Conservation (phyloP, 2,329 filamentous ascomycete genomes). For the Pseudogymnoascus sp. region DNA sequence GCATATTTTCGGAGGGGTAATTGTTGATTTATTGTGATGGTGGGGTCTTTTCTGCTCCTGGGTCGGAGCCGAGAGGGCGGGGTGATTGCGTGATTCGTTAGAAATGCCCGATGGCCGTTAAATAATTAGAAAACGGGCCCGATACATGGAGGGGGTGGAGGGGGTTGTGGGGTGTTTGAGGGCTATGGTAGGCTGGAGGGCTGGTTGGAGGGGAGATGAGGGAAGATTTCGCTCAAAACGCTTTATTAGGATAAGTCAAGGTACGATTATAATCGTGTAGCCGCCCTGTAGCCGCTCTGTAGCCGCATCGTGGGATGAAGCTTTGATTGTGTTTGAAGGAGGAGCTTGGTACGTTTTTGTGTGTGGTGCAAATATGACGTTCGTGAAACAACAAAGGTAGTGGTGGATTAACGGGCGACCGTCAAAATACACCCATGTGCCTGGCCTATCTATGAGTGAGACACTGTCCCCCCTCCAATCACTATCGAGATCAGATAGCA, state of each 20-base stretch:
- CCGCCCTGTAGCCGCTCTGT: background rate
- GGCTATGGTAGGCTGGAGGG: background rate
- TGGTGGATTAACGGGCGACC: background rate
- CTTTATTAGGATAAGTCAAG: background rate
- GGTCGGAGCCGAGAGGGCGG: conserved; percentile 3
- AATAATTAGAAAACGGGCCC: background rate
- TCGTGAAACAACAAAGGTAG: background rate
- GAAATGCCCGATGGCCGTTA: conserved; percentile 4
- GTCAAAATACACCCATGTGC: background rate
- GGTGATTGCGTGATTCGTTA: background rate
- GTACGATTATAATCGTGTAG: background rate
- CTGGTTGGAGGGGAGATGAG: background rate
- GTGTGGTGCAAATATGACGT: background rate
- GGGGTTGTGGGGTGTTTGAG: conserved; percentile 1
- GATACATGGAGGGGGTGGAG: background rate
- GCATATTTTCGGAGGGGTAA: conserved; percentile 2
- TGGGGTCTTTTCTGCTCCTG: background rate
- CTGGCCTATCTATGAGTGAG: background rate
- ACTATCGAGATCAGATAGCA: background rate
- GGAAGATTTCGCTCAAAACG: background rate
- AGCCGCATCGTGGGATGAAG: background rate
- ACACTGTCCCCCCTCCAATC: background rate
- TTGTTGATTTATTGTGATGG: background rate
- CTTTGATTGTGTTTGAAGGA: background rate
- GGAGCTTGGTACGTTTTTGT: background rate